A percentile compares a stretch with the other conserved stretches of the same genome.
Conservation (phyloP, 495 filamentous ascomycete genomes). For the Aspergillus coremiiformis region DNA sequence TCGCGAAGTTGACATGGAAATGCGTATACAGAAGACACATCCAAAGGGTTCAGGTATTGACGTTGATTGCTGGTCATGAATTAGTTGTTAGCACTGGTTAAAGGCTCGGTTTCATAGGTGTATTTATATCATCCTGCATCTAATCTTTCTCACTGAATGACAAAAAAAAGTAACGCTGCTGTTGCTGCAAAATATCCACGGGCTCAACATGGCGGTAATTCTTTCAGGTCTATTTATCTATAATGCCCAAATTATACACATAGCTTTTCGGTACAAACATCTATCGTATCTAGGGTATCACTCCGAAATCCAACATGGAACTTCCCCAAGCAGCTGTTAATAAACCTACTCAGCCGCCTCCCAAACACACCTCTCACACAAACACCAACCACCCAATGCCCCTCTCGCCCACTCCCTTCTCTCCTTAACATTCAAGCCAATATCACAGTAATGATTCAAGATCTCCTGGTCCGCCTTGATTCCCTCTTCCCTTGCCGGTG, state of each 20-base stretch:
- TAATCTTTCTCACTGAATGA: not conserved
- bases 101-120: not conserved
- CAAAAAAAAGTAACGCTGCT: not conserved
- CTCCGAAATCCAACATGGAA: not conserved
- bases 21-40: not conserved
- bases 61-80: not conserved
- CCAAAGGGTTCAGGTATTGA: not conserved
- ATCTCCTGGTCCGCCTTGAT: slow-evolving; percentile 76
- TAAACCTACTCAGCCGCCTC: slow-evolving; percentile 30
- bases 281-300: not conserved
- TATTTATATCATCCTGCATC: not conserved
- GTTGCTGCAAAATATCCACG: not conserved
- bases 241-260: not conserved
- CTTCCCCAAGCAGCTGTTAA: too few relatives aligned
- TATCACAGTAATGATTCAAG: slow-evolving; percentile 90
- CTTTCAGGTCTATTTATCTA: not conserved
- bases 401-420: slow-evolving; percentile 84
- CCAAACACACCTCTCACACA: slow-evolving; percentile 71
- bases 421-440: slow-evolving; percentile 65
- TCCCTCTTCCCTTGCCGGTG: slow-evolving; percentile 32
- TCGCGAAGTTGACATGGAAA: not conserved
- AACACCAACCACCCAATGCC: slow-evolving; percentile 75
- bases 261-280: not conserved
- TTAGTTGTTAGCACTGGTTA: not conserved
- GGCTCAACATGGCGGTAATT: not conserved